phyloP scores from a whole-genome alignment of 2,329 filamentous ascomycete genomes.

The Cladobotryum protrusum region DNA sequence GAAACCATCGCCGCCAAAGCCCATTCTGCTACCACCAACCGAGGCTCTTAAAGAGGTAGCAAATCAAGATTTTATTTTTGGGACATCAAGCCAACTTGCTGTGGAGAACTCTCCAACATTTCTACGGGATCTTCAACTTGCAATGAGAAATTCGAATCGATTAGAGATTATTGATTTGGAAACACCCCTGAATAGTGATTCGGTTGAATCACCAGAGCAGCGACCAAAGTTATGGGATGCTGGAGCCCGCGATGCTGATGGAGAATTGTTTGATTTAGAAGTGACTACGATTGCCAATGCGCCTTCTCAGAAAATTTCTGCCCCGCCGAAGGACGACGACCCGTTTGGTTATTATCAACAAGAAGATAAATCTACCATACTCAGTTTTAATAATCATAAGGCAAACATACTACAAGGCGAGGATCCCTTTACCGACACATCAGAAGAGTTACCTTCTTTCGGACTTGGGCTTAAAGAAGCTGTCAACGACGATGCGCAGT shows the following conservation, averaged over 20 bases:
- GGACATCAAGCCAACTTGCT: conserved; percentile 77
- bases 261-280: conserved; percentile 57
- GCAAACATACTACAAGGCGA: conserved; percentile 3
- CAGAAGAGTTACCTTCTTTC: conserved; percentile 18
- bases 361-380: conserved; percentile 4
- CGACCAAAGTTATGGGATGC: conserved; percentile 59
- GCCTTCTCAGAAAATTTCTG: conserved; percentile 26
- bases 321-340: conserved; percentile 22
- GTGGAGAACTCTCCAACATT: conserved; percentile 64
- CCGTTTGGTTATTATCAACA: conserved; percentile 33
- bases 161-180: conserved; percentile 34
- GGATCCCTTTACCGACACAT: conserved; percentile 19
- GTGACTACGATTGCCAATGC: conserved; percentile 51
- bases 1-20: conserved; percentile 35
- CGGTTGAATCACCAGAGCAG: conserved; percentile 25
- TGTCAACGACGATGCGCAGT: conserved; percentile 11
- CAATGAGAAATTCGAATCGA: conserved; percentile 53
- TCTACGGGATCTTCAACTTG: conserved; percentile 55
- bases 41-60: conserved; percentile 60
- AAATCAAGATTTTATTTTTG: conserved; percentile 74
- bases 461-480: conserved; percentile 2
- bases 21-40: conserved; percentile 59
- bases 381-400: not conserved
- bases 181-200: conserved; percentile 34
- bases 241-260: conserved; percentile 59